These are phyloP conservation scores for Lentithecium fluviatile DNA, from an alignment of 495 filamentous ascomycete species.

Conservation along the genomic window DNA sequence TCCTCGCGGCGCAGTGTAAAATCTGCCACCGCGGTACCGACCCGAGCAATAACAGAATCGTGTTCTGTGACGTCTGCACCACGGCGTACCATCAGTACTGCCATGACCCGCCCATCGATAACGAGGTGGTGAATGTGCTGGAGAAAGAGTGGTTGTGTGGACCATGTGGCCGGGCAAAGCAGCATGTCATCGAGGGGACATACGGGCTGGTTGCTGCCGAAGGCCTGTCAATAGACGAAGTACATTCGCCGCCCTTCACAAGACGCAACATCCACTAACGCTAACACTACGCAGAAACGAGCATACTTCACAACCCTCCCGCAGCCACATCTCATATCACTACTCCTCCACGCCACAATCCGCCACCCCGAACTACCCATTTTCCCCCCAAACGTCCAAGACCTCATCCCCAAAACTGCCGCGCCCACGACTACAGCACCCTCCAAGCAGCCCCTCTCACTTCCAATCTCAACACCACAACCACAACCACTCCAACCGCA, in stretches of 20 bases:
- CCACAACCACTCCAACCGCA: constrained; percentile 9
- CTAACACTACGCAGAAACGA: constrained; percentile 45
- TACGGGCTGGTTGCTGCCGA: constrained; percentile 47
- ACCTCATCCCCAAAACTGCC: constrained; percentile 16
- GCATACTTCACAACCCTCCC: constrained; percentile 50
- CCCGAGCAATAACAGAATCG: constrained; percentile 77
- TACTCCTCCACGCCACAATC: constrained; percentile 49
- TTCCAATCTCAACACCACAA: background rate
- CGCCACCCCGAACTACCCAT: constrained; percentile 46
- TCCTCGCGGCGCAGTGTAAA: constrained; percentile 59
- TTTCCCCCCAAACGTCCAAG: constrained; percentile 42
- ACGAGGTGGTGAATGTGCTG: constrained; percentile 63
- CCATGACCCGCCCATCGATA: constrained; percentile 76
- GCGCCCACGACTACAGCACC: background rate
- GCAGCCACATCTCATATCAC: constrained; percentile 45
- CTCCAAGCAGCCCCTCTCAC: background rate
- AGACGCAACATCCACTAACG: background rate
- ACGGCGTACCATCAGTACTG: constrained; percentile 87
- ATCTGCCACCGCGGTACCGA: constrained; percentile 76
- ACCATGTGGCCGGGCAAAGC: constrained; percentile 52
- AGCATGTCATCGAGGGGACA: constrained; percentile 25
- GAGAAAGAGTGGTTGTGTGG: constrained; percentile 77
- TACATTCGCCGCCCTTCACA: constrained; percentile 7
- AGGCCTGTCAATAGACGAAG: constrained; percentile 38
- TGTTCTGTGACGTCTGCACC: constrained; percentile 93